Evolutionary conservation across 352 stramenopile genomes (phyloP).

Genomic region (Pythium utonaiense): DNA sequence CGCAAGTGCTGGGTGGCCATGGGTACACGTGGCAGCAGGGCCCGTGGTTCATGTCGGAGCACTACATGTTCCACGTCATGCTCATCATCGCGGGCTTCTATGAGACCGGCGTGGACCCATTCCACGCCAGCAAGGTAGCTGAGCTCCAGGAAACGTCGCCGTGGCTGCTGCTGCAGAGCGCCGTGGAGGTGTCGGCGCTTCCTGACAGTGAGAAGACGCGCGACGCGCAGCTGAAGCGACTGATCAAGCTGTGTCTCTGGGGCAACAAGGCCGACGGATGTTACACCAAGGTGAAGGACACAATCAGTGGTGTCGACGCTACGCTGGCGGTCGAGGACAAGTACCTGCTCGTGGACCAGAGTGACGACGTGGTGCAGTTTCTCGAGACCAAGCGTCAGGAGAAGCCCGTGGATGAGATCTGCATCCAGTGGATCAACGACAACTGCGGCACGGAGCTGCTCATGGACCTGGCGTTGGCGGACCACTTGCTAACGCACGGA

Average conservation of each 20-base stretch:
- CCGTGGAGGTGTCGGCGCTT: constrained; percentile 28
- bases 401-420: constrained; percentile 4
- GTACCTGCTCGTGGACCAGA: constrained; percentile 58
- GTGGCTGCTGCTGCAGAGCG: constrained; percentile 57
- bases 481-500: constrained; percentile 50
- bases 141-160: constrained; percentile 51
- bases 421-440: constrained; percentile 72
- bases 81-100: constrained; percentile 63
- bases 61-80: constrained; percentile 75
- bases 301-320: constrained; percentile 46
- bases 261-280: constrained; percentile 76
- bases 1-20: constrained; percentile 33
- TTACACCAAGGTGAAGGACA: constrained; percentile 74
- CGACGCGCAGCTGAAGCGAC: constrained; percentile 38
- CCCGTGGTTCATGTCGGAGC: constrained; percentile 72
- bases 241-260: constrained; percentile 74
- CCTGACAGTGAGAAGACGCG: constrained; percentile 25
- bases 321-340: constrained; percentile 56
- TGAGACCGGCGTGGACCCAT: constrained; percentile 56
- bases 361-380: constrained; percentile 40
- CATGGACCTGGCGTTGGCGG: constrained; percentile 58
- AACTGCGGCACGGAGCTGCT: constrained; percentile 75
- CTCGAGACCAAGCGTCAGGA: constrained; percentile 25
- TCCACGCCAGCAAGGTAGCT: constrained; percentile 57
- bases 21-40: constrained; percentile 66